phyloP scores from a whole-genome alignment of 805 yeast species.

The Yarrowia divulgata region DNA sequence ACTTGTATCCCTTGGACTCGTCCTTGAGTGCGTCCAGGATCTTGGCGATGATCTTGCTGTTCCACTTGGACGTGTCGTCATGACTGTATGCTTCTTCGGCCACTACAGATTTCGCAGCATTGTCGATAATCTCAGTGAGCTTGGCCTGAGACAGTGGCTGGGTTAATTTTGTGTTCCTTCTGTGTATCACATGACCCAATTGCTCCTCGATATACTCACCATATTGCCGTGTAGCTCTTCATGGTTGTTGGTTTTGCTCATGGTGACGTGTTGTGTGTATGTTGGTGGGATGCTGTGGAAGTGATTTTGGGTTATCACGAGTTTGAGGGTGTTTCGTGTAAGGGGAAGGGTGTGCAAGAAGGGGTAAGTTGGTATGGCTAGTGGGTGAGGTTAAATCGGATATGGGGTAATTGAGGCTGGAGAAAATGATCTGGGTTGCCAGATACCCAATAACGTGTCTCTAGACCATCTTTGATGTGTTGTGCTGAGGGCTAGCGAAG shows the following conservation, averaged over 20 bases:
- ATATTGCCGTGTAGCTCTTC: constrained; percentile 27
- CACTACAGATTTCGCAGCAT: constrained; percentile 1
- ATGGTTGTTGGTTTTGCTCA: constrained; percentile 34
- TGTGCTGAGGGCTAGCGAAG: too few species aligned
- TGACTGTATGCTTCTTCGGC: constrained; percentile 40
- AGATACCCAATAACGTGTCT: background rate
- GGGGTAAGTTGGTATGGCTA: background rate
- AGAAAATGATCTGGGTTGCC: background rate
- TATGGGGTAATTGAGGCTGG: background rate
- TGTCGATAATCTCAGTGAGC: constrained; percentile 16
- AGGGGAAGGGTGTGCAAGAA: background rate
- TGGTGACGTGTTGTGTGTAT: constrained; percentile 23
- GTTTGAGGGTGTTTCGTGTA: background rate
- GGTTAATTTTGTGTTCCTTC: background rate
- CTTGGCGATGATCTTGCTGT: constrained; percentile 40
- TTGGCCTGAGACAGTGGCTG: constrained; percentile 23
- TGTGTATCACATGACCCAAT: background rate
- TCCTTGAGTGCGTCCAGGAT: constrained; percentile 34
- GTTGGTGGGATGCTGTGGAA: background rate
- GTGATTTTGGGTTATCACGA: constrained; percentile 27
- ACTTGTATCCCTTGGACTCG: constrained; percentile 44
- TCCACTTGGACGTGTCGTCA: constrained; percentile 41
- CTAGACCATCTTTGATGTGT: background rate
- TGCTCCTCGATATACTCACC: constrained; percentile 2
- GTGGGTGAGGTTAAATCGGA: background rate